phyloP scores from a whole-genome alignment of 345 rosid genomes.

The Eucalyptus polybractea region DNA sequence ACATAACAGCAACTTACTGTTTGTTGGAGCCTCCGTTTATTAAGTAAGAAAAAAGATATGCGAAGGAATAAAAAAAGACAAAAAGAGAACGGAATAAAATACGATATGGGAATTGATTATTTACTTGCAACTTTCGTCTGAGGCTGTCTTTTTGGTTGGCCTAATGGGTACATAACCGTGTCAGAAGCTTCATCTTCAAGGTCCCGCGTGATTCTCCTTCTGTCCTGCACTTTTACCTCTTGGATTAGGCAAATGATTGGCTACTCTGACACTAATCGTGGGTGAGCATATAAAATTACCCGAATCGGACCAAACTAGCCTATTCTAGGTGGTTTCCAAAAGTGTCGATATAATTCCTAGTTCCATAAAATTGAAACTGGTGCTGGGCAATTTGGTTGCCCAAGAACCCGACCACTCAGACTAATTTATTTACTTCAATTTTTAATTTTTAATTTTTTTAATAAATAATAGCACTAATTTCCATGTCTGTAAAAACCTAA shows the following conservation, averaged over 20 bases:
- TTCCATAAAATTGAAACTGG: neutral
- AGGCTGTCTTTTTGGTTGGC: neutral
- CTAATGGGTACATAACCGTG: neutral
- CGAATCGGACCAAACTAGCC: fast-evolving
- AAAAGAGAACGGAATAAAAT: neutral
- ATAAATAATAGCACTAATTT: neutral
- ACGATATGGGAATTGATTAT: neutral
- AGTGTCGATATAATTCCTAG: fast-evolving
- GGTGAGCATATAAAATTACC: neutral
- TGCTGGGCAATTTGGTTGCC: neutral
- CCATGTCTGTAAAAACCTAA: neutral
- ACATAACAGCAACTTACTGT: neutral
- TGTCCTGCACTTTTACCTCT: neutral
- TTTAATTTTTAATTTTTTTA: no score
- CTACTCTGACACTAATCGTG: neutral
- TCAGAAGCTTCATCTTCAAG: neutral
- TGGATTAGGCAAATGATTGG: neutral
- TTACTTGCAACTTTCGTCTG: neutral
- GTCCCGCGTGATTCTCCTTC: neutral
- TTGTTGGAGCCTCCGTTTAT: neutral
- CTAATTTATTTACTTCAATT: no score
- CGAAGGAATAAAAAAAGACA: neutral
- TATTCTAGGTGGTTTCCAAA: no score
- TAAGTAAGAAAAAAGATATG: neutral
- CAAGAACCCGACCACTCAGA: fast-evolving